Evolutionary conservation across 805 yeast species (phyloP), one percentile per base, ranked within the genome.

Genomic region (Candida sonorensis): DNA sequence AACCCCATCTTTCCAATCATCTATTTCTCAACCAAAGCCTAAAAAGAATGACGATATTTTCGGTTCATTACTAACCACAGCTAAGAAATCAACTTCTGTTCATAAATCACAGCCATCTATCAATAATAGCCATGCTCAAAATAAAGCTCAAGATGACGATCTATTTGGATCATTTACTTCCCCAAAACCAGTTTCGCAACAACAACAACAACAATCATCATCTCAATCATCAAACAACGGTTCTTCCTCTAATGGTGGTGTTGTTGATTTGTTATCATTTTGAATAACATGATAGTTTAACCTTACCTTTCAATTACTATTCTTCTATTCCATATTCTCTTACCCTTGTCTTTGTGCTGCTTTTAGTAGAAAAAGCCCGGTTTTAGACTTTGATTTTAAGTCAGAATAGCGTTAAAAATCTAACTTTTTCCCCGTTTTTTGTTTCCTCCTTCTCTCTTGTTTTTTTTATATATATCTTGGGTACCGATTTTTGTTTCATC

Each of bases 11-110:
- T 35, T 51, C 10, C 51, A 66, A 8, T 50, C 68, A 4, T 64
- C 64, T 4, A 57, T 62, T n/a, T 46, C 66, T 9, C 59, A 61
- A 36, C 57, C 66, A 5, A 51, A 48, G 30, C 57, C 66, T 4
- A 51, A 48, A 29, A 61, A 68, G 33, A 64, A 62, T 33, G 65
- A 62, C 37, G 92, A 82, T 50, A 81, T 88, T 1, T 82, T 82
- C 56, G 78, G 88, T 16, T 75, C 82, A 3, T 62, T 82, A 41
- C 76, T 82, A 46, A 63, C 73, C 7, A 58, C 74, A 17, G 94
- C 94, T 6, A 77, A 81, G n/a, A n/a, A n/a, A n/a, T n/a, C n/a
- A 49, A 58, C 76, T 31, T 57, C 61, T 44, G 36, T 46, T n/a
- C 42, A 42, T 29, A 15, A 46, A 14, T 25, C 45, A 12, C 6